Evolutionary conservation across 163 green algal genomes (phyloP).

Genomic region (Coccomyxa subellipsoidea): DNA sequence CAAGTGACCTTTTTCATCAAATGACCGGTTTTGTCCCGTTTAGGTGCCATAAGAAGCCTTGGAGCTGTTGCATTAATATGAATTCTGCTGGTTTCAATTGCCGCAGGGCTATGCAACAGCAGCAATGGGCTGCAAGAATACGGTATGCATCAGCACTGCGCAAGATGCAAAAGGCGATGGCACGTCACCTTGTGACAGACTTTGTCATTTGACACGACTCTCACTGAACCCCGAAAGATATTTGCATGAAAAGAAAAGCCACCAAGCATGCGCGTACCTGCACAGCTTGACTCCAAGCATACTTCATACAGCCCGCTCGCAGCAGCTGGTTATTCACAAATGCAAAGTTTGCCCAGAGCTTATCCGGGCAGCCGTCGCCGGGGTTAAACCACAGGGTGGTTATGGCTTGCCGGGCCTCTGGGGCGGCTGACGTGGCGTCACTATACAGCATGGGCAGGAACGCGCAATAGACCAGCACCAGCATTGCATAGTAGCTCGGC

Average conservation of each 20-base stretch:
- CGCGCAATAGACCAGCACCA: not conserved
- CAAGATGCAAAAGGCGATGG: too few relatives aligned
- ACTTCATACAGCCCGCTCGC: conserved; percentile 4
- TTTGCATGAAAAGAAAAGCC: not conserved
- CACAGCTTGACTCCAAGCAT: not conserved
- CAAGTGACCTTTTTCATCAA: too few relatives aligned
- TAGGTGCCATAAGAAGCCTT: too few relatives aligned
- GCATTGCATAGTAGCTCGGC: not conserved
- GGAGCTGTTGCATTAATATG: too few relatives aligned
- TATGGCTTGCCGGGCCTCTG: not conserved
- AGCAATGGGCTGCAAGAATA: too few relatives aligned
- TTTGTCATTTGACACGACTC: too few relatives aligned
- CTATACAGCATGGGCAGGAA: not conserved
- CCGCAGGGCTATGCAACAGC: too few relatives aligned
- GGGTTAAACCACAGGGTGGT: not conserved
- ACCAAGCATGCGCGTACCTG: not conserved
- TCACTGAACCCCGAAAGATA: too few relatives aligned
- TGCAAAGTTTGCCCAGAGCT: not conserved
- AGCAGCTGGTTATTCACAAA: not conserved
- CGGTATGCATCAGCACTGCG: too few relatives aligned
- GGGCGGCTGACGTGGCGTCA: not conserved
- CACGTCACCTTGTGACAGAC: too few relatives aligned
- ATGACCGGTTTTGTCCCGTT: too few relatives aligned
- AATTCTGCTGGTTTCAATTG: too few relatives aligned
- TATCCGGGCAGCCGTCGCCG: not conserved